A percentile compares a stretch with the other conserved stretches of the same genome.
These are phyloP conservation scores for Wickerhamomyces canadensis DNA, from an alignment of 805 yeast genomes.

Conservation along the genomic window DNA sequence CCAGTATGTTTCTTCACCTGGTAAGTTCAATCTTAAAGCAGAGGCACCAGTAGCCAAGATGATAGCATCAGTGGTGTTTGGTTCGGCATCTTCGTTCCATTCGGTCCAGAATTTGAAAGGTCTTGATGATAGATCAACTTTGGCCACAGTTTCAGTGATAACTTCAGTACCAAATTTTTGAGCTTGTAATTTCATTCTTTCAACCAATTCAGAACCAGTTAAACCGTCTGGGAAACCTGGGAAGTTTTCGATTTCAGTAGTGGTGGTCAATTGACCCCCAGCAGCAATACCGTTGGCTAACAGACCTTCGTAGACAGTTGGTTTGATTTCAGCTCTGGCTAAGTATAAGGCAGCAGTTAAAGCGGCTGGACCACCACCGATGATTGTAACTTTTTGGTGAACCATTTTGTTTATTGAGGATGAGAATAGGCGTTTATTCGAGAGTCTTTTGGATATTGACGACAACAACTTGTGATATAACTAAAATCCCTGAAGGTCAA, in stretches of 20 bases:
- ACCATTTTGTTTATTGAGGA: constrained; percentile 41
- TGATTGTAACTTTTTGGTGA: constrained; percentile 79
- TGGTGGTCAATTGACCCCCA: constrained; percentile 98
- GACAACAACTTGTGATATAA: constrained; percentile 3
- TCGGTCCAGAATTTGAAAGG: constrained; percentile 98
- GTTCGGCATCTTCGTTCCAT: constrained; percentile 86
- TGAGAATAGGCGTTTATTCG: not conserved
- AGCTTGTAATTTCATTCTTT: constrained; percentile 87
- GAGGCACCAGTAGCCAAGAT: constrained; percentile 97
- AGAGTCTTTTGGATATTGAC: not conserved
- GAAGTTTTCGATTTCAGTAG: constrained; percentile 97
- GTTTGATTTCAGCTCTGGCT: constrained; percentile 94
- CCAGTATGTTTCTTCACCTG: constrained; percentile 98
- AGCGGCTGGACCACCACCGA: constrained; percentile 99
- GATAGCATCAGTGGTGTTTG: constrained; percentile 88
- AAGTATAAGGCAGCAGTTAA: constrained; percentile 98
- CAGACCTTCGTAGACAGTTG: constrained; percentile 92
- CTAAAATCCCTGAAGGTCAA: no score
- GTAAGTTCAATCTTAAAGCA: constrained; percentile 87
- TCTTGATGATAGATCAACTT: constrained; percentile 78
- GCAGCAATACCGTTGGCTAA: constrained; percentile 96
- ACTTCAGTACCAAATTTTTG: constrained; percentile 86
- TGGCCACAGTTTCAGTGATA: constrained; percentile 91
- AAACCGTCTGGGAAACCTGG: constrained; percentile 98
- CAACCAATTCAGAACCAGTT: constrained; percentile 86